Evolutionary conservation across 257 asterid species (phyloP).

Genomic region (Solanum lycopersicoides): DNA sequence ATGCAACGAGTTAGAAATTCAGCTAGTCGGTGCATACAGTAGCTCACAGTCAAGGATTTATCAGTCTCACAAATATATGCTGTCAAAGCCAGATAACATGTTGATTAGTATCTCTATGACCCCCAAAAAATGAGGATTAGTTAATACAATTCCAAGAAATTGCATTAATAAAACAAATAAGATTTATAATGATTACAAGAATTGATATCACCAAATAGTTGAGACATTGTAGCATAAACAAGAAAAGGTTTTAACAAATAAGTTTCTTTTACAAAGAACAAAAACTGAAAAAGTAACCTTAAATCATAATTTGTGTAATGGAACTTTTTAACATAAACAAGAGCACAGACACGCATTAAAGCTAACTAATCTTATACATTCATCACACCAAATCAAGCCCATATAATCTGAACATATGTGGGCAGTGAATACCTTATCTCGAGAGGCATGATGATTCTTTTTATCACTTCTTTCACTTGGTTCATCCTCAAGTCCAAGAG

Average conservation of each 20-base stretch:
- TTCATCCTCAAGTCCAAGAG: conserved; percentile 47
- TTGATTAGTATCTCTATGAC: neutral
- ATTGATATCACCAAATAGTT: neutral
- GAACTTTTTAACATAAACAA: neutral
- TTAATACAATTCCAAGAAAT: neutral
- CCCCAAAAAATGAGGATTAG: neutral
- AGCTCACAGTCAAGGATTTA: neutral
- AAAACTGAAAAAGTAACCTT: neutral
- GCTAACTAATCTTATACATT: neutral
- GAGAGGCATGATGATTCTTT: conserved; percentile 27
- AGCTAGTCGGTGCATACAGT: neutral
- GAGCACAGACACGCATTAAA: neutral
- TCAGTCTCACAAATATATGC: neutral
- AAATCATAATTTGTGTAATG: neutral
- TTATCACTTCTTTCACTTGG: conserved; percentile 35
- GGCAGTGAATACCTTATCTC: conserved; percentile 52
- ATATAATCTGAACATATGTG: neutral
- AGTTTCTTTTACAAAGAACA: neutral
- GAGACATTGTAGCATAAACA: neutral
- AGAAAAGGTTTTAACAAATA: neutral
- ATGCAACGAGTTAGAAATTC: neutral
- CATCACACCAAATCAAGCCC: neutral
- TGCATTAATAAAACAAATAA: neutral
- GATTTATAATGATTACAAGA: neutral
- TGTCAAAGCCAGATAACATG: neutral